Conservation (phyloP, 371 early-diverging fungal species). For the Mortierella sp. region DNA sequence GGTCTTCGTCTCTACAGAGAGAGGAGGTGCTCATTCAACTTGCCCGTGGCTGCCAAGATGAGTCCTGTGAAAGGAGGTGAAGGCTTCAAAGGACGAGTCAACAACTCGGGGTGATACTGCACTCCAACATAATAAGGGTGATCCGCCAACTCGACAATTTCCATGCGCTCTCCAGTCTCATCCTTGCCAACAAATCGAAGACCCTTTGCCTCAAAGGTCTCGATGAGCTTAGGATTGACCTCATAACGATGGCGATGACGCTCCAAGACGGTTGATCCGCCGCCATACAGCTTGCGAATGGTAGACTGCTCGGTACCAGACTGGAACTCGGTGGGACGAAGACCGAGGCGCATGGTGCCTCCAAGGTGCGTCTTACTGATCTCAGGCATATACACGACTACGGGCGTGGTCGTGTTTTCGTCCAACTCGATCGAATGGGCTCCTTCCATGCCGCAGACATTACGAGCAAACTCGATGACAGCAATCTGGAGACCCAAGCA, state of each 20-base stretch:
- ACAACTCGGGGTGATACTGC: slow-evolving; percentile 99
- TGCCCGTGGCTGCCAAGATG: slow-evolving; percentile 81
- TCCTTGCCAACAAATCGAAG: slow-evolving; percentile 94
- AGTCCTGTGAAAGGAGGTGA: slow-evolving; percentile 96
- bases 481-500: slow-evolving; percentile 99
- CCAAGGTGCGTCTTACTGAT: slow-evolving; percentile 94
- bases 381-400: slow-evolving; percentile 98
- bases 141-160: slow-evolving; percentile 91
- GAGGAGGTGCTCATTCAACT: slow-evolving; percentile 52
- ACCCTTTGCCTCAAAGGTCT: slow-evolving; percentile 86
- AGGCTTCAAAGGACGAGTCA: slow-evolving; percentile 94
- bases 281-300: slow-evolving; percentile 78
- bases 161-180: slow-evolving; percentile 96
- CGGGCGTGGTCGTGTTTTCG: slow-evolving; percentile 73
- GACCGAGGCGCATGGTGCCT: slow-evolving; percentile 97
- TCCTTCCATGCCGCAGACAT: slow-evolving; percentile 88
- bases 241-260: slow-evolving; percentile 99
- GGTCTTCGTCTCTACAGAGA: slow-evolving; percentile 21
- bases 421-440: slow-evolving; percentile 93
- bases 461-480: slow-evolving; percentile 98
- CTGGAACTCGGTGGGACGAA: slow-evolving; percentile 89
- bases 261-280: slow-evolving; percentile 80
- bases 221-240: slow-evolving; percentile 90
- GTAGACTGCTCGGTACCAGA: slow-evolving; percentile 64
- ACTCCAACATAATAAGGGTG: slow-evolving; percentile 98